phyloP scores from a whole-genome alignment of 306 rosid species.

The Citrullus amarus region DNA sequence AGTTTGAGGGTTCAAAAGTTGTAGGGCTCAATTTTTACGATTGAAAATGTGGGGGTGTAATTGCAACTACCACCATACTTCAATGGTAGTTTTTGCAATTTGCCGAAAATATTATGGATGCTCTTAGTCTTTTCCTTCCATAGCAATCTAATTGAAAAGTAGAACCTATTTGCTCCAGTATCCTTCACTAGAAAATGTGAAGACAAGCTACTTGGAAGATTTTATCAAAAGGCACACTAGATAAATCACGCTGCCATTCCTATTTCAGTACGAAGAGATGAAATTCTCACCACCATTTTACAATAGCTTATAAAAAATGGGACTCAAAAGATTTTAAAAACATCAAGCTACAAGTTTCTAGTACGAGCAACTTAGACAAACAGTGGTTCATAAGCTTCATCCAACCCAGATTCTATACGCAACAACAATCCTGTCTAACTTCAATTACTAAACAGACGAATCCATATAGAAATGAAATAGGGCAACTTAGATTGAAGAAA shows the following conservation, averaged over 20 bases:
- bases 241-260: neutral
- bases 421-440: neutral
- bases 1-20: too few relatives aligned
- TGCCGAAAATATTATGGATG: neutral
- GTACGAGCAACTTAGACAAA: neutral
- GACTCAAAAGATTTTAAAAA: neutral
- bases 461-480: neutral
- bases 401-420: slow-evolving; percentile 3
- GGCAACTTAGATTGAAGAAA: neutral
- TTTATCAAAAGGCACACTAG: neutral
- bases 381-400: neutral
- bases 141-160: neutral
- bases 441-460: neutral
- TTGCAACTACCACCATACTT: too few relatives aligned
- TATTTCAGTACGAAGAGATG: neutral
- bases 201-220: neutral
- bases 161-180: neutral
- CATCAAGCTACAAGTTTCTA: neutral
- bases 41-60: too few relatives aligned
- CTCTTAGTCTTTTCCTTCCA: neutral
- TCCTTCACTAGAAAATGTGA: neutral
- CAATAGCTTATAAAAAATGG: neutral
- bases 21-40: too few relatives aligned
- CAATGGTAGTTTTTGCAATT: too few relatives aligned
- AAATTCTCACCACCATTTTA: neutral